Conservation (phyloP, 306 rosid genomes). For the Malus sieversii region DNA sequence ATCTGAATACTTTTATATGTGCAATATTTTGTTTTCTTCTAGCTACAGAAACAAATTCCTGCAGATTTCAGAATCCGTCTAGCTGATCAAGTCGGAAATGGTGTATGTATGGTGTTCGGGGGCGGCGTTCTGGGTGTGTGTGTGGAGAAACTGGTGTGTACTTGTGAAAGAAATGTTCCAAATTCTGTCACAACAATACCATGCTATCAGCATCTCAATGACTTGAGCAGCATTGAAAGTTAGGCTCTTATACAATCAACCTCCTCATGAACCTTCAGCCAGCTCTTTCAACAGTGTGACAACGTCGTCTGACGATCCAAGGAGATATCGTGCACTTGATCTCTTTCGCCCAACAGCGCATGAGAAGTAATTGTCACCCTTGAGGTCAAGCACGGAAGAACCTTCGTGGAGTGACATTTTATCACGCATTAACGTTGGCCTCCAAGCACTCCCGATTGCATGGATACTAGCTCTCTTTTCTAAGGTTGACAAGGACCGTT, state of each 20-base stretch:
- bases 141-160: neutral
- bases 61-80: neutral
- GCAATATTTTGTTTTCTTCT: neutral
- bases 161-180: neutral
- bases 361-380: conserved; percentile 85
- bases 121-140: too few relatives aligned
- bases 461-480: conserved; percentile 42
- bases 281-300: conserved; percentile 59
- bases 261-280: conserved; percentile 24
- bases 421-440: conserved; percentile 31
- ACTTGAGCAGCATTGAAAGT: neutral
- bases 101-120: too few relatives aligned
- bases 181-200: neutral
- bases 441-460: conserved; percentile 27
- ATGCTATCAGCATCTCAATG: conserved; percentile 4
- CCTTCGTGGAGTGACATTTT: conserved; percentile 55
- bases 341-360: conserved; percentile 70
- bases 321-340: conserved; percentile 73
- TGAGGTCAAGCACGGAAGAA: conserved; percentile 83
- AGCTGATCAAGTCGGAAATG: neutral
- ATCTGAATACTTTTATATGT: neutral
- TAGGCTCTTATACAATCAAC: neutral
- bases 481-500: conserved; percentile 55
- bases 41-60: neutral
- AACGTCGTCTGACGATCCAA: conserved; percentile 54